Evolutionary conservation across 1,139 yeast species (phyloP).

Genomic region (Magnusiomyces clavatus): DNA sequence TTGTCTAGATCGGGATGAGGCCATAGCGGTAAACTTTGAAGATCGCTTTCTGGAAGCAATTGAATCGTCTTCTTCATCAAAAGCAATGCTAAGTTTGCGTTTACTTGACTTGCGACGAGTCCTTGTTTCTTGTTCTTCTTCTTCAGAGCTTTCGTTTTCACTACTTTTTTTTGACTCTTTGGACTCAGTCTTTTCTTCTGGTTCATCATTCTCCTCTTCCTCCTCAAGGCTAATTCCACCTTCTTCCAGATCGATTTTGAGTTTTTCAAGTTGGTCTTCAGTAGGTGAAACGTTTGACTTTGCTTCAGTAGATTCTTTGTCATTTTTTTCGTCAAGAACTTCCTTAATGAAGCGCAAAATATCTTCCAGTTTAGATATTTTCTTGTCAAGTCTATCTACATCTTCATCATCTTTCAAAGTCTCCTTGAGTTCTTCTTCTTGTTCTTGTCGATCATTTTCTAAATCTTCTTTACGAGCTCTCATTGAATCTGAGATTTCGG

Average conservation of each 20-base stretch:
- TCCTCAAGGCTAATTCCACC: slow-evolving; percentile 9
- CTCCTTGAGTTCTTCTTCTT: slow-evolving; percentile 19
- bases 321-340: not conserved
- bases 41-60: not conserved
- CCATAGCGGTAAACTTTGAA: too few species aligned
- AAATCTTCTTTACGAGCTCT: slow-evolving; percentile 45
- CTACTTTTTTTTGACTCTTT: too few species aligned
- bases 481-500: slow-evolving; percentile 50
- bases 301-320: too few species aligned
- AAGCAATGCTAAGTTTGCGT: not conserved
- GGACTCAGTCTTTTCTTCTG: slow-evolving; percentile 5
- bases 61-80: slow-evolving; percentile 6
- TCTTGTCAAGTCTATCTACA: slow-evolving; percentile 17
- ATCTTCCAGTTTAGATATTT: slow-evolving; percentile 23
- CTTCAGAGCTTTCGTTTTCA: not conserved
- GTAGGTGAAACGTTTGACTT: too few species aligned
- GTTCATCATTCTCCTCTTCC: slow-evolving; percentile 8
- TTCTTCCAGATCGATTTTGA: not conserved
- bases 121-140: not conserved
- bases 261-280: not conserved
- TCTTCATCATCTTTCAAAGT: slow-evolving; percentile 26
- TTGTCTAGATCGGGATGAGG: too few species aligned
- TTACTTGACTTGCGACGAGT: not conserved
- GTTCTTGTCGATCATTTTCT: slow-evolving; percentile 30
- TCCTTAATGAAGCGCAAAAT: slow-evolving; percentile 11